Percentiles rank a stretch among this genome's conserved stretches.
phyloP scores from a whole-genome alignment of 1,284 basidiomycete genomes.

The Malassezia brasiliensis region DNA sequence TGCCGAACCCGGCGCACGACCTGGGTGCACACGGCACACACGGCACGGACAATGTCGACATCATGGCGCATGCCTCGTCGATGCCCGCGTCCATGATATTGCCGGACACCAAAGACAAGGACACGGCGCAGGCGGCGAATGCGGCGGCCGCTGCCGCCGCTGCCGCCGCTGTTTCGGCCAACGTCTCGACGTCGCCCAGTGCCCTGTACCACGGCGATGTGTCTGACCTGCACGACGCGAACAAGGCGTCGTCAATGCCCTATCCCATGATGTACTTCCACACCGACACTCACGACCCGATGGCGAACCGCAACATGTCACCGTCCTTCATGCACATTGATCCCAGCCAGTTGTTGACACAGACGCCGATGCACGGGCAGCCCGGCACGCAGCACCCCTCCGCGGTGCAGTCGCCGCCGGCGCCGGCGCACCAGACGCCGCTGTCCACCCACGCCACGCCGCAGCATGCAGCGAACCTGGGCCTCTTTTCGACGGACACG shows the following conservation, averaged over 20 bases:
- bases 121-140: background rate
- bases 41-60: background rate
- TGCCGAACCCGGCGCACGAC: slow-evolving; percentile 19
- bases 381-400: too few relatives aligned
- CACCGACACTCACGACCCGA: background rate
- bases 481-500: background rate
- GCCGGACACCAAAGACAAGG: background rate
- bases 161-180: background rate
- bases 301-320: background rate
- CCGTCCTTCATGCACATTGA: slow-evolving; percentile 12
- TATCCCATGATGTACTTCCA: background rate
- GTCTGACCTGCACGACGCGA: background rate
- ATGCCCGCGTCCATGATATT: background rate
- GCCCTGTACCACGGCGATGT: background rate
- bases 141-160: background rate
- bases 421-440: background rate
- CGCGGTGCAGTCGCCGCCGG: too few relatives aligned
- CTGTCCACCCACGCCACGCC: background rate
- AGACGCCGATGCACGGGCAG: background rate
- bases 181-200: background rate
- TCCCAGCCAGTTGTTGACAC: slow-evolving; percentile 5
- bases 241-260: background rate
- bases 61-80: background rate
- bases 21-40: background rate
- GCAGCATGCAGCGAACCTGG: background rate